These are phyloP conservation scores for Styphnolobium japonicum DNA, from an alignment of 306 rosid species.

Conservation along the genomic window DNA sequence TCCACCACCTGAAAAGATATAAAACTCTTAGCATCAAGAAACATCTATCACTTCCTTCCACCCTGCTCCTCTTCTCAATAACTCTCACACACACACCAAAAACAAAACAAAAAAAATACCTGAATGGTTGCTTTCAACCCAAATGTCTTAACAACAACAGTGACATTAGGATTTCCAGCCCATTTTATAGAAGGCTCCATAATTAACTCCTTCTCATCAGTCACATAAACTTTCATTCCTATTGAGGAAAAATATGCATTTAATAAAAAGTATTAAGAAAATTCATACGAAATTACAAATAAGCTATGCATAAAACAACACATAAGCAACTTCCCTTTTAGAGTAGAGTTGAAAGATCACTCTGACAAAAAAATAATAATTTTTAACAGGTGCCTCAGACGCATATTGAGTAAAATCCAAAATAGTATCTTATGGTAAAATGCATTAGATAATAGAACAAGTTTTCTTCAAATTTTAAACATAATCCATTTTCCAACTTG, in stretches of 20 bases:
- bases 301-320: neutral
- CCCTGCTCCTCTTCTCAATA: neutral
- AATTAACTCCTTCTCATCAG: conserved; percentile 90
- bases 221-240: conserved; percentile 86
- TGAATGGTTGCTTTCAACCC: conserved; percentile 85
- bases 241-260: neutral
- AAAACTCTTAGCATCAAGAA: conserved; percentile 16
- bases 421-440: neutral
- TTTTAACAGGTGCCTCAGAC: neutral
- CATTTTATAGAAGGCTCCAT: conserved; percentile 83
- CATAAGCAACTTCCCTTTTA: neutral
- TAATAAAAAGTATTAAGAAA: neutral
- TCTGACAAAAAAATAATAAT: neutral
- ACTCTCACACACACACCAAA: neutral
- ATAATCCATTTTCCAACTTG: neutral
- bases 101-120: conserved; percentile 34
- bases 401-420: neutral
- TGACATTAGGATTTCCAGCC: conserved; percentile 89
- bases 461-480: neutral
- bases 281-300: neutral
- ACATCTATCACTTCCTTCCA: neutral
- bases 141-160: conserved; percentile 64
- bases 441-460: neutral
- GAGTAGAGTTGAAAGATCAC: neutral
- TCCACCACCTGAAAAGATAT: conserved; percentile 60